Evolutionary conservation across 2,329 filamentous ascomycete genomes (phyloP).

Genomic region (Arachnomyces sp.): DNA sequence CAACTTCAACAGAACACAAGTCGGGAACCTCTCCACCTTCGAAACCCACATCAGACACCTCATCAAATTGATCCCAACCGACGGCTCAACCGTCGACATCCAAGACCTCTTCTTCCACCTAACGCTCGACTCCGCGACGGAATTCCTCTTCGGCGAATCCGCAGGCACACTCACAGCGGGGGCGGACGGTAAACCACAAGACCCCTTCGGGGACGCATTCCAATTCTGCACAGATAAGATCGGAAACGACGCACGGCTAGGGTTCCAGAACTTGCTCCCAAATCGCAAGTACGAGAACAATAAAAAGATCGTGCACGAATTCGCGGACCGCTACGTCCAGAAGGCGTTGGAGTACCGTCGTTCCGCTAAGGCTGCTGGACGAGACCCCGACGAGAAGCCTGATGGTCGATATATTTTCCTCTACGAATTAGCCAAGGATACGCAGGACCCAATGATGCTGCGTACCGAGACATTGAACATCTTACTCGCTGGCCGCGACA

Average conservation of each 20-base stretch:
- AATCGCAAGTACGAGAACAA: slow-evolving; percentile 22
- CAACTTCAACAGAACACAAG: slow-evolving; percentile 45
- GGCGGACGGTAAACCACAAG: slow-evolving; percentile 1
- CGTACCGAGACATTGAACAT: slow-evolving; percentile 44
- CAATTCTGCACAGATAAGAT: slow-evolving; percentile 27
- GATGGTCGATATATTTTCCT: slow-evolving; percentile 41
- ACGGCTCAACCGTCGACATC: slow-evolving; percentile 50
- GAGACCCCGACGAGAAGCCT: slow-evolving; percentile 11
- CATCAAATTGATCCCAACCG: slow-evolving; percentile 48
- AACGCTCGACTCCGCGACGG: slow-evolving; percentile 59
- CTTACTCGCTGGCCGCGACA: slow-evolving; percentile 48
- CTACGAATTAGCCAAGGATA: slow-evolving; percentile 39
- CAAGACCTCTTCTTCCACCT: slow-evolving; percentile 57
- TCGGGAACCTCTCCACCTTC: slow-evolving; percentile 49
- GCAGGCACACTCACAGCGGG: slow-evolving; percentile 35
- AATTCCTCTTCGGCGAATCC: slow-evolving; percentile 58
- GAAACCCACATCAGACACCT: slow-evolving; percentile 53
- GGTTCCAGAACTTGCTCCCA: slow-evolving; percentile 9
- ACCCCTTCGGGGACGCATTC: slow-evolving; percentile 31
- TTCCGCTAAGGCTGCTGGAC: slow-evolving; percentile 15
- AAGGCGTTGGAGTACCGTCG: slow-evolving; percentile 17
- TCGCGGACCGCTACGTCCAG: slow-evolving; percentile 19
- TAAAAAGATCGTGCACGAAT: slow-evolving; percentile 18
- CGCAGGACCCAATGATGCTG: slow-evolving; percentile 39
- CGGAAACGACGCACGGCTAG: slow-evolving; percentile 22